These are phyloP conservation scores for Eimeria acervulina DNA, from an alignment of 169 alveolate genomes.

Conservation along the genomic window DNA sequence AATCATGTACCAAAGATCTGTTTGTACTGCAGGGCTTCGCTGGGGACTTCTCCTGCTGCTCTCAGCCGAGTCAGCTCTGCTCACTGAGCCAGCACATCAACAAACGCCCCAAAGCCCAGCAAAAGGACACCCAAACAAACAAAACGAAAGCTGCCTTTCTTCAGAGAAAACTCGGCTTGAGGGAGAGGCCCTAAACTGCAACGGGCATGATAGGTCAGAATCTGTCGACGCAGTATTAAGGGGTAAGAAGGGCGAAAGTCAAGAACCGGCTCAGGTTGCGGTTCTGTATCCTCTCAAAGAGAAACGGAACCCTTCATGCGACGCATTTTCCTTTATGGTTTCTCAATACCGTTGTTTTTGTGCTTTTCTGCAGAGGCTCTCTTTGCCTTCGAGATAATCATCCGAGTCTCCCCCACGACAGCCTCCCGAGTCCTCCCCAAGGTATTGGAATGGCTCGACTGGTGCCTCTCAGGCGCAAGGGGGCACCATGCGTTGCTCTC, in stretches of 20 bases:
- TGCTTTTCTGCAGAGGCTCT: conserved; percentile 52
- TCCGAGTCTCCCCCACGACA: conserved; percentile 31
- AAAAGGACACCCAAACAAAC: background rate
- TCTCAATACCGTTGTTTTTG: background rate
- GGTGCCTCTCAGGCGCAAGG: conserved; percentile 17
- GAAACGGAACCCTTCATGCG: background rate
- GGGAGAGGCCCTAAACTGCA: background rate
- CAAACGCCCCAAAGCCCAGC: background rate
- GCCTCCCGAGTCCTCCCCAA: conserved; percentile 55
- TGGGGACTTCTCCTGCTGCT: conserved; percentile 48
- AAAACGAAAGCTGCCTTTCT: background rate
- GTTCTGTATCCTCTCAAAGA: background rate
- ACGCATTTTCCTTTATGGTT: background rate
- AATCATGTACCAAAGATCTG: conserved; percentile 2
- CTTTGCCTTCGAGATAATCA: conserved; percentile 34
- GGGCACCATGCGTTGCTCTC: background rate
- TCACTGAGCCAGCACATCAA: background rate
- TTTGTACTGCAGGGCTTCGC: conserved; percentile 23
- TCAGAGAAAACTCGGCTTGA: background rate
- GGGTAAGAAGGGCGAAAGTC: background rate
- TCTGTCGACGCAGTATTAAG: conserved; percentile 26
- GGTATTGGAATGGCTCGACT: conserved; percentile 44
- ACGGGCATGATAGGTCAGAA: background rate
- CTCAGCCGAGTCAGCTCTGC: conserved; percentile 37
- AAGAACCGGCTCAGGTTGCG: background rate